These are phyloP conservation scores for Hypoxylon fuscum DNA, from an alignment of 495 filamentous ascomycete species.

Conservation along the genomic window DNA sequence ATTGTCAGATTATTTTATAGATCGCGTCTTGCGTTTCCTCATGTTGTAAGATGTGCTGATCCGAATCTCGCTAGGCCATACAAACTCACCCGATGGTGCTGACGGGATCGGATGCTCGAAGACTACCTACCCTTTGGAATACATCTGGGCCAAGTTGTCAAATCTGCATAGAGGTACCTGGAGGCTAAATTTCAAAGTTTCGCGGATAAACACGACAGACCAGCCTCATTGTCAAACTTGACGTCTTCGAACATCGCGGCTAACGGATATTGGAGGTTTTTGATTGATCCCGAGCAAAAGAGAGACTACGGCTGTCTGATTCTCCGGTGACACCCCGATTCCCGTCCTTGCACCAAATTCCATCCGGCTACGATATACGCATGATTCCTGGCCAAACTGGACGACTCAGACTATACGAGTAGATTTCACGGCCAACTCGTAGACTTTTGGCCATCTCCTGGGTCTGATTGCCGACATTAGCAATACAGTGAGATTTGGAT, in stretches of 20 bases:
- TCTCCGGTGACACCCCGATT: constrained; percentile 14
- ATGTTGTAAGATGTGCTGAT: constrained; percentile 30
- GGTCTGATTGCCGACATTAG: constrained; percentile 20
- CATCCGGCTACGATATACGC: constrained; percentile 7
- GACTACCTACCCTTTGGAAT: constrained; percentile 11
- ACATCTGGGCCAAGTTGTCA: constrained; percentile 6
- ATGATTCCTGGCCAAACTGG: constrained; percentile 22
- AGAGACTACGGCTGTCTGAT: constrained; percentile 19
- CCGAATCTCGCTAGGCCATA: constrained; percentile 30
- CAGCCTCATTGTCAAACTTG: neutral
- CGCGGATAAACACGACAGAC: neutral
- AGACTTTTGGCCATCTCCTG: constrained; percentile 11
- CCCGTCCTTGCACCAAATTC: neutral
- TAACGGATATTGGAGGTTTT: neutral
- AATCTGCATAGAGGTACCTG: constrained; percentile 1
- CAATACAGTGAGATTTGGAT: constrained; percentile 9
- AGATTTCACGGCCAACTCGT: constrained; percentile 27
- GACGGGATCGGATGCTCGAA: constrained; percentile 27
- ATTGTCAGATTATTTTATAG: constrained; percentile 30
- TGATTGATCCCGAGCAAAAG: constrained; percentile 5
- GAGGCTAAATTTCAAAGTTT: neutral
- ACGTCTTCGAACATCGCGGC: neutral
- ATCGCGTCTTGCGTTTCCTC: constrained; percentile 18
- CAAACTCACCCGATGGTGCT: constrained; percentile 19
- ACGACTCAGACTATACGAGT: constrained; percentile 27